phyloP scores from a whole-genome alignment of 148 eudicot genomes.

The Persicaria tinctoria region DNA sequence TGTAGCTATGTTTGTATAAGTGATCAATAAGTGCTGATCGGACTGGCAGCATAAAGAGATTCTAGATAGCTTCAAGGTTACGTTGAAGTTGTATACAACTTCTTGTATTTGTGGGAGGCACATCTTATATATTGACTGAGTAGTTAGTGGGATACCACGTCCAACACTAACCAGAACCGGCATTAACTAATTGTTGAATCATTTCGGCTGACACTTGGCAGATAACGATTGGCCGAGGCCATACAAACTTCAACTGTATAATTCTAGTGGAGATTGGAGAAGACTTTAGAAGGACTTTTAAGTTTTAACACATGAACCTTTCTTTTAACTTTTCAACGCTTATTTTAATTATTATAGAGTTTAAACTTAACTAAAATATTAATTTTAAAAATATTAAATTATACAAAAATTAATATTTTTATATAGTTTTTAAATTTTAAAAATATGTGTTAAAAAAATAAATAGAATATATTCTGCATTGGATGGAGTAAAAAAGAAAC shows the following conservation, averaged over 20 bases:
- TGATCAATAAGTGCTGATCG: background rate
- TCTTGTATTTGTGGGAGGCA: background rate
- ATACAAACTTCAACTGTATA: background rate
- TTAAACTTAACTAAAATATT: too few relatives aligned
- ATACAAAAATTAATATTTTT: too few relatives aligned
- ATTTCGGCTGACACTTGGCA: background rate
- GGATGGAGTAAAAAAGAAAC: too few relatives aligned
- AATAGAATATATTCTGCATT: too few relatives aligned
- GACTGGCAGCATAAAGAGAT: background rate
- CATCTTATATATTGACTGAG: background rate
- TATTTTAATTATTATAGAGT: too few relatives aligned
- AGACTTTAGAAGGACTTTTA: too few relatives aligned
- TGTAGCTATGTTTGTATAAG: background rate
- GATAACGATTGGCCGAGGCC: background rate
- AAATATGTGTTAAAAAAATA: too few relatives aligned
- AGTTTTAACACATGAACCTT: too few relatives aligned
- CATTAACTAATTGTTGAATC: background rate
- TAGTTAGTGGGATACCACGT: constrained; percentile 10
- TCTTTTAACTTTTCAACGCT: too few relatives aligned
- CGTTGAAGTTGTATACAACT: background rate
- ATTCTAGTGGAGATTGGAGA: too few relatives aligned
- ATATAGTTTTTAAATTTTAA: too few relatives aligned
- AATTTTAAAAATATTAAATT: too few relatives aligned
- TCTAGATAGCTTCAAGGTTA: background rate
- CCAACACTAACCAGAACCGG: background rate